Percentiles rank a stretch among this genome's conserved stretches.
phyloP scores from a whole-genome alignment of 345 rosid species.

The Populus tremula region DNA sequence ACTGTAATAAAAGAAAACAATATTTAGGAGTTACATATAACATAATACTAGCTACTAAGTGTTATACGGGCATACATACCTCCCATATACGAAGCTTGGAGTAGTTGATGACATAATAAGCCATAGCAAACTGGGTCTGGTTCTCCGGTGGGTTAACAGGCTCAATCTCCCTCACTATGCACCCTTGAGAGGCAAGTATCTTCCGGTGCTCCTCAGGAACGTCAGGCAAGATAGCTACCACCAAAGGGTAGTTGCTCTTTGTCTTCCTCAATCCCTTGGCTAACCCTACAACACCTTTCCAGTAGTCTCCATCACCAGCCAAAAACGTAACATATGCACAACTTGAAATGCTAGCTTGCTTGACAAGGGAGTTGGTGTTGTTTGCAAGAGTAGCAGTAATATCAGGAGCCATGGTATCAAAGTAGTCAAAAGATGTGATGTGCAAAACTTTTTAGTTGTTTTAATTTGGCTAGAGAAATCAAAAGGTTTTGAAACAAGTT shows the following conservation, averaged over 20 bases:
- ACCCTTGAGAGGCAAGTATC: conserved; percentile 63
- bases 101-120: conserved; percentile 78
- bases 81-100: conserved; percentile 87
- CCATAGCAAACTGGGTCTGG: conserved; percentile 69
- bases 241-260: conserved; percentile 57
- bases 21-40: neutral
- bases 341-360: conserved; percentile 26
- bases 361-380: conserved; percentile 3
- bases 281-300: conserved; percentile 73
- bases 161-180: conserved; percentile 57
- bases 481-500: no score
- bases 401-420: conserved; percentile 15
- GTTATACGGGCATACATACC: conserved; percentile 28
- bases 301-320: conserved; percentile 73
- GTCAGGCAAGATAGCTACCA: conserved; percentile 80
- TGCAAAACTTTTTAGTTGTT: no score
- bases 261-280: conserved; percentile 77
- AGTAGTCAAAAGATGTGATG: no score
- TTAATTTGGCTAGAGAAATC: no score
- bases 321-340: conserved; percentile 62
- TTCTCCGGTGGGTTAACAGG: conserved; percentile 71
- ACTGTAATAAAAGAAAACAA: conserved; percentile 49
- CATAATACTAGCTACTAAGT: neutral
- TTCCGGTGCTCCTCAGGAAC: conserved; percentile 73
- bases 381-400: neutral